Evolutionary conservation across 352 stramenopile species (phyloP), one percentile per base, ranked within the genome.

Genomic region (Phytophthora podocarpi): DNA sequence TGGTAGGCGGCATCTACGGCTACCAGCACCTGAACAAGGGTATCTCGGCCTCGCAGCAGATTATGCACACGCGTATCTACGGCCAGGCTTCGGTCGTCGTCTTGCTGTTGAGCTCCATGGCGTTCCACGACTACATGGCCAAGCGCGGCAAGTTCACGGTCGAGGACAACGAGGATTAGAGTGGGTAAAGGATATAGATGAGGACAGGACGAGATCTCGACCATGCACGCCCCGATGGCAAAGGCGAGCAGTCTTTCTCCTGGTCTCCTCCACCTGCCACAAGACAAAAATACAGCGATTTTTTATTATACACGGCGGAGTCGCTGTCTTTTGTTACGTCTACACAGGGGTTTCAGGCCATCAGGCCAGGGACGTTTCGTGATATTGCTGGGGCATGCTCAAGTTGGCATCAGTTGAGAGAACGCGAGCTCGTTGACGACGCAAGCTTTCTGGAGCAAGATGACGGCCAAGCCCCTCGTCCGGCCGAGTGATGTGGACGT

Each of bases 61-160:
- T 95, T 65, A 95, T 95, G 85, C 78, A 92, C 72, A 90, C 85
- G 40, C 83, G 85, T 52, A 88, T 95, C 47, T 95, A 95, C 70
- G 83, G 85, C 45, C 85, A 95, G 45, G 74, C 67, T 16, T 67
- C 82, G 0, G 77, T 91, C 1, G 82, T 95, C 3, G 66, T 87
- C 24, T 40, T 95, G 47, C 70, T 95, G 49, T 64, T 95, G 23
- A 70, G 76, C 63, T 87, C 85, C 42, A 95, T 95, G 83, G 82
- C 72, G 8, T 93, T 95, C 73, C 82, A 95, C 49, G 85, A 95
- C 62, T 95, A 84, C 60, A 95, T 95, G 85, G 55, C 67, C 15
- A 82, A 79, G 50, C 83, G 66, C 40, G 85, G 85, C 35, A 77
- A 80, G 57, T 92, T 91, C 39, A 81, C 78, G 51, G 64, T 76